Percentiles rank a stretch among this genome's conserved stretches.
Evolutionary conservation across 139 green algal genomes (phyloP).

Genomic region (Gonium pectorale): DNA sequence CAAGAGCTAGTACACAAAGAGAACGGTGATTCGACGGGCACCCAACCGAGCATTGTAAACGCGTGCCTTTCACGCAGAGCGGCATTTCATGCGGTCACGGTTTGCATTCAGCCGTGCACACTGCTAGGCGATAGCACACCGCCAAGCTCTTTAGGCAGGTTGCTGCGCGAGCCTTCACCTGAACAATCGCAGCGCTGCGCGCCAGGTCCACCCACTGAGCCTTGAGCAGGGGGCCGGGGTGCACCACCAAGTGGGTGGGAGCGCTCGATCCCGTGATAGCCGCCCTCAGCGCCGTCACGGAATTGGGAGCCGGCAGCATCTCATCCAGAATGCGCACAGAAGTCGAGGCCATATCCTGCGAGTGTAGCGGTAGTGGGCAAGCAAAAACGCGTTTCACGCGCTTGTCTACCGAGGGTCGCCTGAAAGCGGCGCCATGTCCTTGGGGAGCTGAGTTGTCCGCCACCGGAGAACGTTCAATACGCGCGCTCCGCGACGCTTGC

Average conservation of each 20-base stretch:
- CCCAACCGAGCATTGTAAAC: too few relatives aligned
- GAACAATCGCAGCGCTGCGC: background rate
- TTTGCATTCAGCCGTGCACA: too few relatives aligned
- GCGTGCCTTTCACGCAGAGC: too few relatives aligned
- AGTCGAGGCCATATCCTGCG: conserved; percentile 3
- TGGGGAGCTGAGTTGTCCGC: too few relatives aligned
- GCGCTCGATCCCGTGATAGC: background rate
- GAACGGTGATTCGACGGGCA: too few relatives aligned
- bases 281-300: background rate
- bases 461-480: too few relatives aligned
- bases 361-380: background rate
- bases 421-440: too few relatives aligned
- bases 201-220: background rate
- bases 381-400: background rate
- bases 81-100: too few relatives aligned
- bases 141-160: too few relatives aligned
- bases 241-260: background rate
- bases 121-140: too few relatives aligned
- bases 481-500: too few relatives aligned
- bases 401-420: background rate
- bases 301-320: background rate
- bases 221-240: background rate
- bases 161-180: conserved; percentile 22
- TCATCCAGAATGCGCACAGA: conserved; percentile 23
- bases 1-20: background rate